These are phyloP conservation scores for rapeseed (Brassica napus) DNA, from an alignment of 345 rosid species.

Conservation along the genomic window DNA sequence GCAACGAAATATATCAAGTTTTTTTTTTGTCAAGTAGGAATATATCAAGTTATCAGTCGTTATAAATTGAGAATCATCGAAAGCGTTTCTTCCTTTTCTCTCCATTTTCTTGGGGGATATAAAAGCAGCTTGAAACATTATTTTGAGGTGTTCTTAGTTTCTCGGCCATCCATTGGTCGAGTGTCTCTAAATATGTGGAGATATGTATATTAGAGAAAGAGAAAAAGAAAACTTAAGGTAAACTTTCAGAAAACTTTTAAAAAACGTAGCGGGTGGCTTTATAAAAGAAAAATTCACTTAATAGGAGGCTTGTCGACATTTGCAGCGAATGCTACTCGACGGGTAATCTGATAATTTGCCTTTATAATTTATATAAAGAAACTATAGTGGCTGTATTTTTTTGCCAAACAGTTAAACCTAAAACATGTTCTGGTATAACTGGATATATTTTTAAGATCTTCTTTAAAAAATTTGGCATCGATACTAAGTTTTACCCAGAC, in stretches of 20 bases:
- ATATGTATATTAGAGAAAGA: neutral
- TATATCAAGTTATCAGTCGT: neutral
- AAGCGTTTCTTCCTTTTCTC: neutral
- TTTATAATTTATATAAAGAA: neutral
- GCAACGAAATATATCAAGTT: too few species aligned
- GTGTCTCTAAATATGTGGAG: neutral
- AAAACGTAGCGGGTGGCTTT: neutral
- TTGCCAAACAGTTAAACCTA: neutral
- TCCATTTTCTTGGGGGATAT: neutral
- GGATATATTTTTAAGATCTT: neutral
- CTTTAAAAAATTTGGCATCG: neutral
- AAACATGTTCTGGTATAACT: neutral
- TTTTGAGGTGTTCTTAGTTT: neutral
- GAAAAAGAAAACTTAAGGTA: neutral
- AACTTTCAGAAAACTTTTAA: neutral
- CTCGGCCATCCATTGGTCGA: neutral
- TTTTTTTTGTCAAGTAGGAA: neutral
- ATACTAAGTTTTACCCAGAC: neutral
- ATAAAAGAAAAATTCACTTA: neutral
- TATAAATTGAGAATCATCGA: neutral
- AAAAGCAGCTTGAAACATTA: neutral
- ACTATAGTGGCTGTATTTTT: neutral
- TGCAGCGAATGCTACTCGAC: conserved; percentile 5
- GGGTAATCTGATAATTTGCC: neutral
- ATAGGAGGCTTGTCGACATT: conserved; percentile 7